phyloP scores from a whole-genome alignment of 306 rosid species.

The Medicago lupulina region DNA sequence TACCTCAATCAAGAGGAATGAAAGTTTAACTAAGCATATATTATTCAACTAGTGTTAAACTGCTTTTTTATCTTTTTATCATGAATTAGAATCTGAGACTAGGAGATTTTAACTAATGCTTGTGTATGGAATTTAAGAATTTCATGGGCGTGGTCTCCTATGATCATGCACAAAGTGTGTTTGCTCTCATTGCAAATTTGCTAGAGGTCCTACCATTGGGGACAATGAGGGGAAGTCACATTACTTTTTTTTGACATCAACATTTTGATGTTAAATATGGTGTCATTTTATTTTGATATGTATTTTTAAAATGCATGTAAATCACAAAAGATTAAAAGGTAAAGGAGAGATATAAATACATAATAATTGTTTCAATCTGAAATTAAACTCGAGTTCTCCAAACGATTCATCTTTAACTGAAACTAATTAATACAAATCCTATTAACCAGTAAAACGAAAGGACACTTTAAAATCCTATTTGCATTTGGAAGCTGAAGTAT shows the following conservation, averaged over 20 bases:
- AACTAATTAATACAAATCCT: no score
- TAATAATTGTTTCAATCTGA: no score
- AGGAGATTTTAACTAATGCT: conserved; percentile 4
- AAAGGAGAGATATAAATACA: no score
- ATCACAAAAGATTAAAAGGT: no score
- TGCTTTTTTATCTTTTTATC: conserved; percentile 21
- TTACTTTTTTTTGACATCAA: background rate
- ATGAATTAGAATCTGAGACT: conserved; percentile 4
- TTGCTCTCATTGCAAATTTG: conserved; percentile 34
- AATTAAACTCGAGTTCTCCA: no score
- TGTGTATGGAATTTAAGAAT: conserved; percentile 27
- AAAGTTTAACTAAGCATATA: background rate
- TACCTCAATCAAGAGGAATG: background rate
- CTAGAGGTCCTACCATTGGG: conserved; percentile 18
- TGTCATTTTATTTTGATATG: no score
- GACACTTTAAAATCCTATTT: background rate
- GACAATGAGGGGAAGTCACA: background rate
- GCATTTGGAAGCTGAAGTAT: background rate
- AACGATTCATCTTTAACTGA: no score
- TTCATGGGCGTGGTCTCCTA: conserved; percentile 30
- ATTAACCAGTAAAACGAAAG: background rate
- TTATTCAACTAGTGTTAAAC: background rate
- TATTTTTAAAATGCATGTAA: no score
- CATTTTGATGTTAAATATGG: no score
- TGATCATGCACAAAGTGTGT: conserved; percentile 37